Evolutionary conservation across 495 filamentous ascomycete genomes (phyloP), one percentile per base, ranked within the genome.

Genomic region (Thermothielavioides terrestris): DNA sequence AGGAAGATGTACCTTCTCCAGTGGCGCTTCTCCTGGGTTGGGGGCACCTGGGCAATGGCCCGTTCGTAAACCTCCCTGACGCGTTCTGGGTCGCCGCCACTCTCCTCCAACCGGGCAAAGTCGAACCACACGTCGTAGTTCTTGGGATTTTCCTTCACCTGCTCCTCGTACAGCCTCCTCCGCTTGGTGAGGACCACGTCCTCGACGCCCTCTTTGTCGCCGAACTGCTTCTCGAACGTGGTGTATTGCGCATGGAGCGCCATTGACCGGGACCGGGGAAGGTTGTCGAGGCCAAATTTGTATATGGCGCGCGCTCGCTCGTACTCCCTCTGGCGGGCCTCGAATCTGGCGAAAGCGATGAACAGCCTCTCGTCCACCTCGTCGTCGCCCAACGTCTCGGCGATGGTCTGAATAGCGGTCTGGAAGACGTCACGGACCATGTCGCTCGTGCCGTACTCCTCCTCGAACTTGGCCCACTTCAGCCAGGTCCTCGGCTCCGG

Each of bases 61-160:
- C 88, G 80, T 70, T 98, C 94, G 67, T 97, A 98, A 34, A 92
- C 81, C 51, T 97, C 92, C 3, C 92, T 83, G 7, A 95, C 83
- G 8, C 84, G 77, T 45, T 94, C 88, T 1, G 80, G 63, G 60
- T 95, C 83, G 8, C 86, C 87, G 1, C 84, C 77, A 1, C 76
- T 80, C 62, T 98, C 92, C 60, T 98, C 92, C 9, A 98, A 70
- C 8, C 90, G 78, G 14, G 89, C 89, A 70, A 89, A 95, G 66
- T 96, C 91, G 56, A 98, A 88, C 92, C 92, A 98, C 44, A 82
- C 75, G 60, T 98, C 92, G 72, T 97, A 98, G 63, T 94, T 94
- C 55, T 89, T 85, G 0, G 87, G 81, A 55, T 90, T 95, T 65
- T 94, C 86, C 67, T 89, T 89, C 55, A 94, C 77, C 57, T 90